These are phyloP conservation scores for Parsonsia alboflavescens DNA, from an alignment of 257 asterid genomes.

Conservation along the genomic window DNA sequence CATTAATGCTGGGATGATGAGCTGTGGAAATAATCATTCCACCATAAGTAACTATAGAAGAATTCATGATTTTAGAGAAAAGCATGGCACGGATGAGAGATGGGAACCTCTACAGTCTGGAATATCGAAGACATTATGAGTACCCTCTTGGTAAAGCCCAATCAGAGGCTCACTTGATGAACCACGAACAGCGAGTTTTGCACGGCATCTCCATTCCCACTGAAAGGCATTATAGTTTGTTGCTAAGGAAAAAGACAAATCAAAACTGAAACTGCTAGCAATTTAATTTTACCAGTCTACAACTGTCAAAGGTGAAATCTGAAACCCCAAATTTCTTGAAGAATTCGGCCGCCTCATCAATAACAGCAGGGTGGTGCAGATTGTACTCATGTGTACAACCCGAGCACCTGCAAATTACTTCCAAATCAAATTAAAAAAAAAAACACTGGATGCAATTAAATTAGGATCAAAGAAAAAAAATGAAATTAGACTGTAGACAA, in stretches of 20 bases:
- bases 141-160: conserved; percentile 87
- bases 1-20: conserved; percentile 91
- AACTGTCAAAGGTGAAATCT: conserved; percentile 64
- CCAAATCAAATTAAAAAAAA: background rate
- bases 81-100: background rate
- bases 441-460: background rate
- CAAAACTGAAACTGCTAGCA: background rate
- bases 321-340: conserved; percentile 56
- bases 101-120: conserved; percentile 77
- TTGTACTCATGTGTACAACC: conserved; percentile 86
- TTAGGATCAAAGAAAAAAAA: background rate
- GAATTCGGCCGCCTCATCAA: conserved; percentile 55
- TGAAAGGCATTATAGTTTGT: conserved; percentile 13
- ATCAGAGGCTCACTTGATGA: conserved; percentile 57
- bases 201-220: conserved; percentile 99
- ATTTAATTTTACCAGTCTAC: conserved; percentile 58
- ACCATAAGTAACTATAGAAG: background rate
- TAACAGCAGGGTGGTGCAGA: conserved; percentile 66
- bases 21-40: conserved; percentile 38
- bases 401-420: conserved; percentile 58
- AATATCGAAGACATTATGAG: conserved; percentile 78
- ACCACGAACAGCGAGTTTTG: conserved; percentile 91
- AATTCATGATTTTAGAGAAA: background rate
- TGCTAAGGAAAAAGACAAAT: background rate
- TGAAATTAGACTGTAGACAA: background rate